Evolutionary conservation across 1,139 yeast genomes (phyloP).

Genomic region (Yamadazyma spencermartinsiae): DNA sequence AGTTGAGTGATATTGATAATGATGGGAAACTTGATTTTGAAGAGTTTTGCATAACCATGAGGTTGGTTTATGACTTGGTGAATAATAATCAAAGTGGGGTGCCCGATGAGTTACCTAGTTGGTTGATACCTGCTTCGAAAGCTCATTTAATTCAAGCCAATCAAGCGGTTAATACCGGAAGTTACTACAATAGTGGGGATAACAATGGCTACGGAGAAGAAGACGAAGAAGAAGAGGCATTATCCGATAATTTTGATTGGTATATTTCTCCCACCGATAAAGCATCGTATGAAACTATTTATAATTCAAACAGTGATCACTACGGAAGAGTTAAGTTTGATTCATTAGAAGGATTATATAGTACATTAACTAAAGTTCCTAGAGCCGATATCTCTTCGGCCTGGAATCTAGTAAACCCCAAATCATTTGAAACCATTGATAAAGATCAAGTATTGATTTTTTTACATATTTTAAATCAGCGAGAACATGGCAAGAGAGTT

Average conservation of each 20-base stretch:
- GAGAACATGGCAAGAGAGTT: constrained; percentile 82
- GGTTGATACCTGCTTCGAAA: constrained; percentile 91
- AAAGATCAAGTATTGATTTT: constrained; percentile 90
- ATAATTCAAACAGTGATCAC: constrained; percentile 71
- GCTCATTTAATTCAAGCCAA: constrained; percentile 82
- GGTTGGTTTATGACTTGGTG: constrained; percentile 86
- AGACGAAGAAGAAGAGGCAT: constrained; percentile 53
- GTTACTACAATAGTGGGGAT: constrained; percentile 47
- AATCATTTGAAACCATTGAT: constrained; percentile 81
- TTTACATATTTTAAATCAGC: constrained; percentile 85
- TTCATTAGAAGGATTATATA: constrained; percentile 67
- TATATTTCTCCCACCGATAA: constrained; percentile 89
- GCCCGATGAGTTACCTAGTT: constrained; percentile 76
- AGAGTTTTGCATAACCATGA: constrained; percentile 96
- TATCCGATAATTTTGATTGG: constrained; percentile 86
- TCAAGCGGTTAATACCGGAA: constrained; percentile 52
- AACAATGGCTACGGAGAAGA: constrained; percentile 19
- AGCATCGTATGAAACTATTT: constrained; percentile 74
- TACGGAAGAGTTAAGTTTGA: constrained; percentile 84
- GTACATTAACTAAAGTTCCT: constrained; percentile 71
- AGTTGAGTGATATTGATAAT: constrained; percentile 85
- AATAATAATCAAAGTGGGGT: constrained; percentile 66
- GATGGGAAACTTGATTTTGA: constrained; percentile 94
- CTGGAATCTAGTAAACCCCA: constrained; percentile 94
- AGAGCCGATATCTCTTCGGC: constrained; percentile 86